These are phyloP conservation scores for Apiospora hydei DNA, from an alignment of 2,329 filamentous ascomycete genomes.

Conservation along the genomic window DNA sequence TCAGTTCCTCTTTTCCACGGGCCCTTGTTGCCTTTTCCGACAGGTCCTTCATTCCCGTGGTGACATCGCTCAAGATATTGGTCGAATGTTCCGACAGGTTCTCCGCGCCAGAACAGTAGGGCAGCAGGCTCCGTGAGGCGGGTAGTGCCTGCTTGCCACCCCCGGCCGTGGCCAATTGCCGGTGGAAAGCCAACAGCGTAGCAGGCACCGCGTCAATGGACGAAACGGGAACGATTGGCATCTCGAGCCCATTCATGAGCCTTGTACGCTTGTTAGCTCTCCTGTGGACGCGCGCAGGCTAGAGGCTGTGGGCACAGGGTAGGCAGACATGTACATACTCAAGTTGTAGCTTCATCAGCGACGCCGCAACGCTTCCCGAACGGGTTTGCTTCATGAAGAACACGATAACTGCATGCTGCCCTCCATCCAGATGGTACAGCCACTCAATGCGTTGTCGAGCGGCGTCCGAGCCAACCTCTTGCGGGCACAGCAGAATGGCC, in stretches of 20 bases:
- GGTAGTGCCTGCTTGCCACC: slow-evolving; percentile 28
- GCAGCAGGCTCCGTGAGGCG: slow-evolving; percentile 41
- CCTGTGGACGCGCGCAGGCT: background rate
- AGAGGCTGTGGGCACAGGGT: background rate
- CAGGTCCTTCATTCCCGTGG: slow-evolving; percentile 40
- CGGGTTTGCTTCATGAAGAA: slow-evolving; percentile 49
- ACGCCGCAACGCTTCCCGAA: slow-evolving; percentile 39
- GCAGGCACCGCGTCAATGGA: slow-evolving; percentile 44
- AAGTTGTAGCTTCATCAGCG: slow-evolving; percentile 53
- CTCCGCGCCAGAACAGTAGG: slow-evolving; percentile 41
- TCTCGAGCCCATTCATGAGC: slow-evolving; percentile 41
- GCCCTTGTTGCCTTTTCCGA: slow-evolving; percentile 35
- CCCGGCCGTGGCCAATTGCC: slow-evolving; percentile 36
- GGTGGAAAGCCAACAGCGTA: slow-evolving; percentile 48
- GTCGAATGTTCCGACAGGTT: slow-evolving; percentile 39
- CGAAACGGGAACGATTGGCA: slow-evolving; percentile 53
- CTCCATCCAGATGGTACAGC: slow-evolving; percentile 50
- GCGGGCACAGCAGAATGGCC: slow-evolving; percentile 49
- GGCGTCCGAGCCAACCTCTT: slow-evolving; percentile 43
- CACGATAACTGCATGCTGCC: slow-evolving; percentile 50
- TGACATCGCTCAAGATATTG: slow-evolving; percentile 44
- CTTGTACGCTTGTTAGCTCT: slow-evolving; percentile 37
- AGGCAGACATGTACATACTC: slow-evolving; percentile 42
- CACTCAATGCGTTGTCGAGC: slow-evolving; percentile 48
- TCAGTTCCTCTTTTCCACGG: slow-evolving; percentile 35